Percentiles rank a stretch among this genome's conserved stretches.
Conservation (phyloP, 768 basidiomycete species). For the Cystofilobasidium ferigula region DNA sequence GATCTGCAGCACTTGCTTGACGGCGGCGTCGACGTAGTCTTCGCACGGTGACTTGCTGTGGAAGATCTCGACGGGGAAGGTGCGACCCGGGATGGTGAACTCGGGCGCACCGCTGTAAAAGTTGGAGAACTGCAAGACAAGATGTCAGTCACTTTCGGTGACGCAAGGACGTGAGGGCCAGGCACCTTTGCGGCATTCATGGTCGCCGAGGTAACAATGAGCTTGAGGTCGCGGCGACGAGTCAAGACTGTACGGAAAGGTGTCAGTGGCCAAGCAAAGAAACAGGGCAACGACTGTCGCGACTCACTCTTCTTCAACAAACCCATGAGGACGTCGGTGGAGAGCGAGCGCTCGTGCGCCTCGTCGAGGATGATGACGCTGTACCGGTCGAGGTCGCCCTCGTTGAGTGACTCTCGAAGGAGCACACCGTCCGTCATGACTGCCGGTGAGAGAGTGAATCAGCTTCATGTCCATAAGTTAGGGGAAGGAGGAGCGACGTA, state of each 20-base stretch:
- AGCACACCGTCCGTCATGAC: slow-evolving; percentile 99
- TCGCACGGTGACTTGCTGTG: slow-evolving; percentile 97
- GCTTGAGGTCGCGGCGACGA: slow-evolving; percentile 78
- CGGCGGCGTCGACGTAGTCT: slow-evolving; percentile 95
- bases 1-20: slow-evolving; percentile 95
- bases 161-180: not conserved
- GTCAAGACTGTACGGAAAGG: slow-evolving; percentile 53
- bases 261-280: not conserved
- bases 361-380: slow-evolving; percentile 97
- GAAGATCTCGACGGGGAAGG: slow-evolving; percentile 94
- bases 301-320: slow-evolving; percentile 75
- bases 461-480: slow-evolving; percentile 9
- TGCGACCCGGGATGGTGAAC: slow-evolving; percentile 86
- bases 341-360: slow-evolving; percentile 92
- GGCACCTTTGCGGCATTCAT: slow-evolving; percentile 97
- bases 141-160: not conserved
- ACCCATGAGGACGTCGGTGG: slow-evolving; percentile 97
- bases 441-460: slow-evolving; percentile 35
- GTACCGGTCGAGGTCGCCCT: slow-evolving; percentile 95
- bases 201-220: slow-evolving; percentile 96
- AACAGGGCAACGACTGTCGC: no score
- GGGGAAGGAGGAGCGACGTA: slow-evolving; percentile 39
- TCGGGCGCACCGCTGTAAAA: slow-evolving; percentile 93
- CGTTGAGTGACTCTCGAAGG: slow-evolving; percentile 93
- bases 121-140: slow-evolving; percentile 58